Base-by-base conservation (phyloP, 495 filamentous ascomycete species). In the Penicillium maclennaniae region DNA sequence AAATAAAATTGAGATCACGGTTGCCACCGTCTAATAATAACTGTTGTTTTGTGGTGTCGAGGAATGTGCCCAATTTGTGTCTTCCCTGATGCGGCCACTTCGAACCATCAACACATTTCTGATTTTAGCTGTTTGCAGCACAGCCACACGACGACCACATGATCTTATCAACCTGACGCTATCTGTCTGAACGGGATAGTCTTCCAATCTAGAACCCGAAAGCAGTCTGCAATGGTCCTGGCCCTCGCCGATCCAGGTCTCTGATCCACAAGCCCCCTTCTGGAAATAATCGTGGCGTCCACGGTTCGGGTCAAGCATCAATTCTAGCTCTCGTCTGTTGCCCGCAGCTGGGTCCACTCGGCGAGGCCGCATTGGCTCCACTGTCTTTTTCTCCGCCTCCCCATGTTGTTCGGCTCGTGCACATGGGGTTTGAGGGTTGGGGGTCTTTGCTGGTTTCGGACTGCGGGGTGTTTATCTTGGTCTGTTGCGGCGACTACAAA, bases 21-120 rank as follows among this genome's bases (percentile, higher is more conserved):
- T 31, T 31, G 8, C 37, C 37, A 19, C 16, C 6, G 4, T 16
- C 19, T 20, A 17, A 40, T 9, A 45, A 39, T 40, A 37, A 15
- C 19, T 7, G 10, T 9, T 48, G 28, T 27, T n/a, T 15, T 14
- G 8, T 14, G 20, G 14, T 21, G 10, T 16, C 45, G 47, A 44
- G 51, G 51, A 48, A 37, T 53, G 37, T 23, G 2, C 42, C 31
- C 19, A n/a, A 36, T 36, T 23, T 43, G 10, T 16, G 7, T 27
- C 40, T 47, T 45, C 9, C 53, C 47, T 42, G 38, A 62, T 51
- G 49, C 60, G 60, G 56, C 37, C 19, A 34, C 4, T 12, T 34
- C 27, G 4, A 12, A 7, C 7, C 27, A 31, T 12, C 27, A 31
- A 31, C 7, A 12, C 27, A 31, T 1, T 7, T 7, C 7, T 6